Base-by-base conservation (phyloP, 805 yeast genomes). In the Kazachstania psychrophila region DNA sequence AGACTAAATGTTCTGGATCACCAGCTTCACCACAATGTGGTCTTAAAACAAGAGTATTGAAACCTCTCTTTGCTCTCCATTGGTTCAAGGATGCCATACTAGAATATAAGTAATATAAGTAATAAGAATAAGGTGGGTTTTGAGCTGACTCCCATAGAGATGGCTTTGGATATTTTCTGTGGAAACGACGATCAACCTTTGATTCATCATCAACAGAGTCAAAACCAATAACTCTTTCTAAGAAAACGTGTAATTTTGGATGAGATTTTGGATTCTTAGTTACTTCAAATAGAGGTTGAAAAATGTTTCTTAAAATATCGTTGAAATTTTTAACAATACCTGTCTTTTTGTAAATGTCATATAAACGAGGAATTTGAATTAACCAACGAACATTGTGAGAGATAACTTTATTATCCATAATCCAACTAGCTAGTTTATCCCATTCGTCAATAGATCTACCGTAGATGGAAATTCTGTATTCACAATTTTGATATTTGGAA, bases 1-100 rank as follows among this genome's bases (percentile, higher is more conserved):
- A 73, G 31, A 88, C 84, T 54, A 94, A 69, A 65, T 92, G 98
- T 54, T 92, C 97, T 1, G 97, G 96, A 55, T 92, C 98, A 42
- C 99, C 99, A n/a, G 98, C 99, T 62, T 92, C 99, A 45, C 99
- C 99, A 49, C 95, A 85, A 60, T 92, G 99, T 3, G 99, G 99
- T 52, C 98, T 74, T 50, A 92, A 66, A n/a, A 86, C 94, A 61
- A 92, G 79, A 0, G 96, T 88, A 58, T 83, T 88, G 61, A 75
- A 82, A 0, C 83, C 81, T 40, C 88, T 71, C 40, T 66, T 69
- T 23, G 69, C 64, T 62, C 99, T 75, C 76, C 89, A 81, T 45
- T 79, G 77, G 55, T 92, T 92, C 58, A 92, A 70, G 7, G 95
- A 75, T 2, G 94, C 76, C 60, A 92, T 60, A 61, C 88, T 88